Base-by-base conservation (phyloP, 129 eudicot genomes). In the Flaveria robusta region DNA sequence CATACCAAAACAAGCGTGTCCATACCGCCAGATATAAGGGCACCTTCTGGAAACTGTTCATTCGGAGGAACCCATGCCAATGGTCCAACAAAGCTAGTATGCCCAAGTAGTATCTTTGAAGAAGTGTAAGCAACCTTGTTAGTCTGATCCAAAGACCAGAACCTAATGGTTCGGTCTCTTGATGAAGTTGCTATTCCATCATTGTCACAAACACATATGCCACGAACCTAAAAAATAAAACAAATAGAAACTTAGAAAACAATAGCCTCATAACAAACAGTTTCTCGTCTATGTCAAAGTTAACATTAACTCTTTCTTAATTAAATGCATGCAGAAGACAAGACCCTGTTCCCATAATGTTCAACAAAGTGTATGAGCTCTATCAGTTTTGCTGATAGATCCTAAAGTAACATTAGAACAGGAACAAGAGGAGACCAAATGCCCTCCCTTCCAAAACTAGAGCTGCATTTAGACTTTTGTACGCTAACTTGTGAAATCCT, bases 121-220 rank as follows among this genome's bases (percentile, higher is more conserved):
- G 72, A 72, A 37, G 82, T 67, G 56, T 83, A 88, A n/a, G 87
- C 84, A 31, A 86, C 69, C 55, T 83, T 81, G 60, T 77, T 82
- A 16, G 79, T 77, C 45, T 83, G 82, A 74, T 87, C 94, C 18
- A 84, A 63, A 52, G 92, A 55, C 99, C 99, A 95, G 29, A 87
- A 83, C 78, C 99, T 91, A 41, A 95, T 79, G 3, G 99, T 95
- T 74, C 85, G 85, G 81, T 91, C 99, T 74, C 99, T 87, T 10
- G 99, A 95, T 39, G 99, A 91, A 75, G 99, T 95, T 34, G 97
- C 99, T 75, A 95, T 91, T 13, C 96, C 97, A 46, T 29, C 86
- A 79, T 87, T 85, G 58, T 79, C 92, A 54, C 99, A 95, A 23
- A 89, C 81, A 70, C 99, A 95, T 79, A 95, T 89, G 27, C 97